Base-by-base conservation (phyloP, 495 filamentous ascomycete species). In the Penicilliopsis zonata region DNA sequence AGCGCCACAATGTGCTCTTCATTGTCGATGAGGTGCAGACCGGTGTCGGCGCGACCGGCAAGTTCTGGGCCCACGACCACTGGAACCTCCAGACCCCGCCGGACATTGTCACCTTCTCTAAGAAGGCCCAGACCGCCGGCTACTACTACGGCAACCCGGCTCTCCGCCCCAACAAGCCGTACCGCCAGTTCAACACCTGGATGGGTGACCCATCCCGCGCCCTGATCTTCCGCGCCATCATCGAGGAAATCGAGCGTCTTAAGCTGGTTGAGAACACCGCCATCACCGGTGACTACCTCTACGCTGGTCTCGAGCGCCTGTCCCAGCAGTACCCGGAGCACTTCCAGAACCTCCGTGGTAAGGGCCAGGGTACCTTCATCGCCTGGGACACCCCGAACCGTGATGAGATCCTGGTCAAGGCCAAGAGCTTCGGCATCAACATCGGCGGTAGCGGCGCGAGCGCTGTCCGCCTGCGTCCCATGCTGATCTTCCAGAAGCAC, bases 11-110 rank as follows among this genome's bases (percentile, higher is more conserved):
- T 43, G 72, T 95, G 14, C 74, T 98, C 30, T 72, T 98, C 49
- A 98, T 98, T 52, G 88, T 98, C 37, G 90, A 98, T 57, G 90
- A 98, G 55, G 92, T 98, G 18, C 90, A 98, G 64, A 98, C 90
- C 10, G 90, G 90, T 55, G 80, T 98, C 21, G 90, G 90, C 42
- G 62, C 62, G 18, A 98, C 90, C 1, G 90, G 90, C 36, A 86
- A 82, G 53, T 96, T 96, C 77, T 98, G 90, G 90, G 90, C 92
- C 2, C 90, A 98, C 64, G 92, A 96, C 40, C 90, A 96, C 72
- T 98, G 90, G 90, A 65, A 80, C 55, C 68, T 96, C 30, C 46
- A 64, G 19, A 61, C 77, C 18, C 86, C 92, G 13, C 92, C 90
- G 4, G 90, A 98, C 64, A 94, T 98, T 78, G 90, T 98, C 19